A percentile compares a stretch with the other conserved stretches of the same genome.
phyloP scores from a whole-genome alignment of 2,329 filamentous ascomycete genomes.

The Xylariaceae sp. region DNA sequence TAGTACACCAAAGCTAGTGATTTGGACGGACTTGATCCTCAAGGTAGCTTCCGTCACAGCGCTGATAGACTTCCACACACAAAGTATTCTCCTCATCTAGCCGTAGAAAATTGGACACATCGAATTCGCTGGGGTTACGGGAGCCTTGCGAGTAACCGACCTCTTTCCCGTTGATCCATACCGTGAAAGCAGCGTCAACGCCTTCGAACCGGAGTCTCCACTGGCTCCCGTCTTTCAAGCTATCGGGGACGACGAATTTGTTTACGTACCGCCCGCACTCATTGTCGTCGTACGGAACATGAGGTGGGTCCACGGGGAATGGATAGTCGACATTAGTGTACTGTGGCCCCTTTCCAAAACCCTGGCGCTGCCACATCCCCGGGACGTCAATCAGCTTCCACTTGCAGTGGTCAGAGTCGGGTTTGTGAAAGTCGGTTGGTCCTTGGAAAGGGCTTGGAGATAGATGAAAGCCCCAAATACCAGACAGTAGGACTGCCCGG shows the following conservation, averaged over 20 bases:
- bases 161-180: conserved; percentile 65
- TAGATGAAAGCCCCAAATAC: conserved; percentile 51
- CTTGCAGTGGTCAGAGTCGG: conserved; percentile 33
- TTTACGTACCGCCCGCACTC: conserved; percentile 61
- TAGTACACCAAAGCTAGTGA: background rate
- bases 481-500: conserved; percentile 44
- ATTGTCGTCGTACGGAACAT: conserved; percentile 61
- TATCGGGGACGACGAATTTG: conserved; percentile 48
- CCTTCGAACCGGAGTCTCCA: conserved; percentile 70
- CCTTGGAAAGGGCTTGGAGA: conserved; percentile 44
- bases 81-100: conserved; percentile 49
- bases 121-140: conserved; percentile 70
- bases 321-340: conserved; percentile 63
- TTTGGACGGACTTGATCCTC: conserved; percentile 52
- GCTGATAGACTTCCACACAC: conserved; percentile 67
- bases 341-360: conserved; percentile 56
- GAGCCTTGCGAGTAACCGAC: conserved; percentile 71
- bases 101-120: conserved; percentile 54
- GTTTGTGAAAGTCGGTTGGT: conserved; percentile 37
- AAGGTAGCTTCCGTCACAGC: conserved; percentile 67
- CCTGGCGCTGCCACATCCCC: conserved; percentile 64
- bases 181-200: conserved; percentile 67
- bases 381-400: conserved; percentile 55
- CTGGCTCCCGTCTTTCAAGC: conserved; percentile 45
- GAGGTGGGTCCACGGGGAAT: conserved; percentile 61